phyloP scores from a whole-genome alignment of 1,139 yeast genomes.

The Yamadazyma kanchanaburiensis region DNA sequence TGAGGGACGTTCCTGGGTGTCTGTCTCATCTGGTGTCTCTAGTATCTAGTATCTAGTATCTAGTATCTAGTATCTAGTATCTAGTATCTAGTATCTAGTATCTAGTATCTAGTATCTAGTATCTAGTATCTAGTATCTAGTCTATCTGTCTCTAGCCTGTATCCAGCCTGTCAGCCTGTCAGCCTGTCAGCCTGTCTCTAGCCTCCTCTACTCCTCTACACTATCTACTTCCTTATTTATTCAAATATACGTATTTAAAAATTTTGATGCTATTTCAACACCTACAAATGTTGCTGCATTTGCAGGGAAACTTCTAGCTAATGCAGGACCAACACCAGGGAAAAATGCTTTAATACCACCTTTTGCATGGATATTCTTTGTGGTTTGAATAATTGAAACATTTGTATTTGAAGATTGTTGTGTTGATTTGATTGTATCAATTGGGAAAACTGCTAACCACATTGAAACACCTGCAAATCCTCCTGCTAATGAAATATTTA shows the following conservation, averaged over 20 bases:
- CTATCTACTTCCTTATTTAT: not conserved
- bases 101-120: too few relatives aligned
- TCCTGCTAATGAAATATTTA: slow-evolving; percentile 85
- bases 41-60: too few relatives aligned
- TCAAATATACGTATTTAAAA: slow-evolving; percentile 39
- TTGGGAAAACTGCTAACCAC: slow-evolving; percentile 97
- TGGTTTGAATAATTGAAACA: slow-evolving; percentile 62
- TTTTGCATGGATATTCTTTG: slow-evolving; percentile 56
- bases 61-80: too few relatives aligned
- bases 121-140: too few relatives aligned
- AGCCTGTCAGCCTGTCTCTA: too few relatives aligned
- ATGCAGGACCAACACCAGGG: slow-evolving; percentile 97
- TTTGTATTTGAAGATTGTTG: slow-evolving; percentile 65
- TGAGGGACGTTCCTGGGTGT: too few relatives aligned
- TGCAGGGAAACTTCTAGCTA: slow-evolving; percentile 94
- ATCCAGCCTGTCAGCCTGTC: not conserved
- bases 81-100: too few relatives aligned
- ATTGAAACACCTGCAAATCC: slow-evolving; percentile 94
- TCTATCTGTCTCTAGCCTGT: not conserved
- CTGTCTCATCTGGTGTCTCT: too few relatives aligned
- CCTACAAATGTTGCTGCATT: slow-evolving; percentile 97
- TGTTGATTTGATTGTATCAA: slow-evolving; percentile 90
- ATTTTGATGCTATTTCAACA: slow-evolving; percentile 80
- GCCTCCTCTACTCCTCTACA: too few relatives aligned
- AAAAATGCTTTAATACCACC: slow-evolving; percentile 91